Evolutionary conservation across 2,329 filamentous ascomycete species (phyloP), one percentile per base, ranked within the genome.

Genomic region (Aspergillus luchuensis): DNA sequence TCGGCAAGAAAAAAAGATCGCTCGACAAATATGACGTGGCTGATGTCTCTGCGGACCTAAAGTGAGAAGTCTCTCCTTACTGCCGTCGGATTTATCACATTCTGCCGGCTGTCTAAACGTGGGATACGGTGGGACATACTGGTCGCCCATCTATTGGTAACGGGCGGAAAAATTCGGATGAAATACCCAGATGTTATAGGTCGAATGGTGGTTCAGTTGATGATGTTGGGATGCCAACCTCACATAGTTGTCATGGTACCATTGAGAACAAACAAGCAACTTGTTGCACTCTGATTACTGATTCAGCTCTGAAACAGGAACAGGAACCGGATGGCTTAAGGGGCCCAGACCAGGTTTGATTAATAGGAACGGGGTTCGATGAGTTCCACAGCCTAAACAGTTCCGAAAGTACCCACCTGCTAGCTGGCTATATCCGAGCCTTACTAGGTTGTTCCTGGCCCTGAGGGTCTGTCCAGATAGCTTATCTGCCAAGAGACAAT

Each of bases 351-450:
- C 47, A 15, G 15, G n/a, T 21, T 30, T 33, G 47, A 33, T 50
- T 33, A 50, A n/a, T 49, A 49, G 47, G 15, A 19, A 17, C 25
- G n/a, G 30, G 23, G 4, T 28, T 49, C 25, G 15, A 49, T 48
- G 23, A 33, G 47, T 50, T 30, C 47, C 47, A 30, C 47, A 50
- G 25, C 47, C n/a, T 33, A 5, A 13, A 50, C 47, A 50, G 33
- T 50, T 4, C 47, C 47, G 47, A n/a, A 50, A 17, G 47, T 50
- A 28, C 47, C 47, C 47, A 50, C 47, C 47, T 50, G n/a, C 41
- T 45, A 50, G 47, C 28, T 50, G 47, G 47, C 8, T 50, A 50
- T 50, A 50, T 50, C 47, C 47, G 47, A 50, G 47, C 8, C 47
- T 43, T 50, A 49, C 25, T 13, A 19, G 25, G 23, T 5, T 33